Evolutionary conservation across 257 asterid species (phyloP).

Genomic region (Lycium ferocissimum): DNA sequence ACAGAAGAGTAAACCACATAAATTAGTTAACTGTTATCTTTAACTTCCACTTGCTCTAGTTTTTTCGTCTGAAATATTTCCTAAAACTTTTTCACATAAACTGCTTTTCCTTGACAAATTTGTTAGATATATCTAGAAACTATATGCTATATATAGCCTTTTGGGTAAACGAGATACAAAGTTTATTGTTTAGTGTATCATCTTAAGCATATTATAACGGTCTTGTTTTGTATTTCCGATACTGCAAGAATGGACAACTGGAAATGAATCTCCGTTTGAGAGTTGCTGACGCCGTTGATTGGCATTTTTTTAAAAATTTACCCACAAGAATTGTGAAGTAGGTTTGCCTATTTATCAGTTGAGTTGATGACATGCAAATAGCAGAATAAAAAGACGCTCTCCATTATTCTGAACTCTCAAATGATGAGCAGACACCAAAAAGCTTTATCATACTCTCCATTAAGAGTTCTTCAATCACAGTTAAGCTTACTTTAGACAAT

Average conservation of each 20-base stretch:
- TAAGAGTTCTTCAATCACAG: background rate
- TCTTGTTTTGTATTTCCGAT: too few relatives aligned
- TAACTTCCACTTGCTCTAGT: background rate
- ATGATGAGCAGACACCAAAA: too few relatives aligned
- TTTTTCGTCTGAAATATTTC: background rate
- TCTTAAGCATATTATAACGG: too few relatives aligned
- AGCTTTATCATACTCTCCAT: too few relatives aligned
- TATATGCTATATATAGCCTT: too few relatives aligned
- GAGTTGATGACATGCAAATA: constrained; percentile 60
- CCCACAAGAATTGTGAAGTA: constrained; percentile 37
- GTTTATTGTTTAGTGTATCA: too few relatives aligned
- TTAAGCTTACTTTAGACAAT: background rate
- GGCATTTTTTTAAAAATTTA: too few relatives aligned
- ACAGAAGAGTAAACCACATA: background rate
- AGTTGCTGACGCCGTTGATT: too few relatives aligned
- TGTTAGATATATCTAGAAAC: background rate
- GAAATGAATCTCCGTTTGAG: too few relatives aligned
- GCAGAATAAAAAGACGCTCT: constrained; percentile 35
- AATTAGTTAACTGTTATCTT: too few relatives aligned
- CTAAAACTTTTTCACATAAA: background rate
- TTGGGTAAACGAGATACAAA: background rate
- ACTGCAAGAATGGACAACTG: too few relatives aligned
- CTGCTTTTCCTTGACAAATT: background rate
- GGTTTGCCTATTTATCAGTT: constrained; percentile 76
- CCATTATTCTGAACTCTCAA: too few relatives aligned